These are phyloP conservation scores for Gymnopilus junonius DNA, from an alignment of 768 basidiomycete species.

Conservation along the genomic window DNA sequence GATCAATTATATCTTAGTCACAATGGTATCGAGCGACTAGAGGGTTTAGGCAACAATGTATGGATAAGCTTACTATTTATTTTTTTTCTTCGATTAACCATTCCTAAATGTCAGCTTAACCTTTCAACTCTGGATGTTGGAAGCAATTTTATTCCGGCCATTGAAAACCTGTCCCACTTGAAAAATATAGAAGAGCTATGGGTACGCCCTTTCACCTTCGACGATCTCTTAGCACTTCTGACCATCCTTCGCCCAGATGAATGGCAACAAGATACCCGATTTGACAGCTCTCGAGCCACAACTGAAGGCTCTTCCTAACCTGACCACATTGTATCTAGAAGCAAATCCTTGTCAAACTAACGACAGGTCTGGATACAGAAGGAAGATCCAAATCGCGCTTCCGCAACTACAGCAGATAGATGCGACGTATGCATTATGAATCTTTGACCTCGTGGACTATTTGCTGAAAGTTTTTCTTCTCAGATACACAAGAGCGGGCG, in stretches of 20 bases:
- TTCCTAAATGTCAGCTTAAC: slow-evolving; percentile 45
- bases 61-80: slow-evolving; percentile 20
- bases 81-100: not conserved
- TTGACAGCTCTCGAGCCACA: slow-evolving; percentile 70
- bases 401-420: slow-evolving; percentile 95
- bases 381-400: slow-evolving; percentile 87
- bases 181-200: slow-evolving; percentile 87
- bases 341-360: slow-evolving; percentile 88
- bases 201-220: slow-evolving; percentile 51
- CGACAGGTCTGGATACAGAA: slow-evolving; percentile 79
- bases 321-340: slow-evolving; percentile 94
- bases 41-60: slow-evolving; percentile 87
- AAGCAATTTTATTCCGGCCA: slow-evolving; percentile 76
- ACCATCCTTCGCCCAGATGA: slow-evolving; percentile 63
- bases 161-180: slow-evolving; percentile 86
- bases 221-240: not conserved
- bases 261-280: slow-evolving; percentile 81
- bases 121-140: slow-evolving; percentile 89
- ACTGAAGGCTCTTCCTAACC: slow-evolving; percentile 57
- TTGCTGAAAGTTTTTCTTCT: not conserved
- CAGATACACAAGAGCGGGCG: slow-evolving; percentile 24
- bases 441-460: not conserved
- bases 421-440: slow-evolving; percentile 74
- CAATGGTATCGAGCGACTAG: slow-evolving; percentile 83
- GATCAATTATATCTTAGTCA: slow-evolving; percentile 95